Percentiles rank a stretch among this genome's conserved stretches.
phyloP scores from a whole-genome alignment of 2,329 filamentous ascomycete species.

The Aspergillus jensenii region DNA sequence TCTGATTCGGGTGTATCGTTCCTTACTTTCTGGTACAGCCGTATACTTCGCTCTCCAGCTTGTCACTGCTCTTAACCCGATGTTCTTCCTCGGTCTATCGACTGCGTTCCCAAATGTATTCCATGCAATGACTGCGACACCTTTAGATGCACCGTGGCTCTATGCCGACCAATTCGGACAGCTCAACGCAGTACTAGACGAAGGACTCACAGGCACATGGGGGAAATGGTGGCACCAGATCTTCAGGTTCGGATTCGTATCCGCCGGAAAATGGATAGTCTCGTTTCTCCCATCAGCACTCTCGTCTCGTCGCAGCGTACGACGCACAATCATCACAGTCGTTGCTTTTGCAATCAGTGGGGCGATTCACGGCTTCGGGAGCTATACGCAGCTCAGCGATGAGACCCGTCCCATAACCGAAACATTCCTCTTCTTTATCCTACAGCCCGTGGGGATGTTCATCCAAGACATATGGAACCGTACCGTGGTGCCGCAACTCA shows the following conservation, averaged over 20 bases:
- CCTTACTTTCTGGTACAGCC: conserved; percentile 55
- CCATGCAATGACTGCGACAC: conserved; percentile 59
- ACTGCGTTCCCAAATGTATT: conserved; percentile 53
- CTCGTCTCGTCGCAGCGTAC: conserved; percentile 15
- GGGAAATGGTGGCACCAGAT: conserved; percentile 87
- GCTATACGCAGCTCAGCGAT: conserved; percentile 63
- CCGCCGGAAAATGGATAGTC: conserved; percentile 40
- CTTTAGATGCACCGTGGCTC: conserved; percentile 60
- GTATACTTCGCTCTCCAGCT: conserved; percentile 62
- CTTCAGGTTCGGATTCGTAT: conserved; percentile 63
- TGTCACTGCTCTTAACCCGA: conserved; percentile 60
- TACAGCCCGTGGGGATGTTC: conserved; percentile 66
- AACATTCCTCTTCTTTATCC: conserved; percentile 67
- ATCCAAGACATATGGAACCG: conserved; percentile 49
- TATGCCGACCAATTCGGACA: conserved; percentile 61
- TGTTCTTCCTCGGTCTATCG: conserved; percentile 58
- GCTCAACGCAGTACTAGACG: conserved; percentile 45
- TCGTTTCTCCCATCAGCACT: conserved; percentile 26
- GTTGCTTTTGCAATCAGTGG: conserved; percentile 38
- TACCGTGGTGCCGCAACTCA: conserved; percentile 28
- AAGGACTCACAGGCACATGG: conserved; percentile 80
- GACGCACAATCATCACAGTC: conserved; percentile 25
- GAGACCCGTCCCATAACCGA: conserved; percentile 55
- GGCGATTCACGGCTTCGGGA: conserved; percentile 68
- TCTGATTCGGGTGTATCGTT: conserved; percentile 56